Percentiles rank a stretch among this genome's conserved stretches.
These are phyloP conservation scores for Diaporthe destruens DNA, from an alignment of 2,329 filamentous ascomycete species.

Conservation along the genomic window DNA sequence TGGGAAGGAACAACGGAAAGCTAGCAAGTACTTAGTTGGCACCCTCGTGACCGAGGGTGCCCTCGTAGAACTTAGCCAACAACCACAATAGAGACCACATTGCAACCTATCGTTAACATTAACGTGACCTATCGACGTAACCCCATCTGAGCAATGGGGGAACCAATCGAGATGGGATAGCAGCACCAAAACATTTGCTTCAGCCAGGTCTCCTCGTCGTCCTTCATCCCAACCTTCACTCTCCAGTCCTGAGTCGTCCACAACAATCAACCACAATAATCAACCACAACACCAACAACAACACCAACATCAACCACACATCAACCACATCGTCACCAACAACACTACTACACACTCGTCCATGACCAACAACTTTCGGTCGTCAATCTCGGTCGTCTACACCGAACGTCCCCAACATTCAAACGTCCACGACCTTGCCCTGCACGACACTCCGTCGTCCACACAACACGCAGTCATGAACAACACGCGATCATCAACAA, in stretches of 20 bases:
- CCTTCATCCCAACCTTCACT: background rate
- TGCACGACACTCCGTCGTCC: background rate
- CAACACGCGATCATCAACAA: background rate
- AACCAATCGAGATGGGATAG: background rate
- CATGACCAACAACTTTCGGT: no score
- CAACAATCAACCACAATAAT: background rate
- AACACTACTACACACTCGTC: no score
- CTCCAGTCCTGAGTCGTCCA: background rate
- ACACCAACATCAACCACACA: no score
- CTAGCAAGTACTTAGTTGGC: no score
- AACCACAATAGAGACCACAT: no score
- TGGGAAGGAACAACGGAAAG: no score
- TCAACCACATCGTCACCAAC: no score
- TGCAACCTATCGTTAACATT: no score
- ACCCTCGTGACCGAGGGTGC: no score
- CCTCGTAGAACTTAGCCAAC: no score
- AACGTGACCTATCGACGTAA: no score
- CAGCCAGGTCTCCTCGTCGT: background rate
- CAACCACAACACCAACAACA: no score
- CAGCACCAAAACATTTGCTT: background rate
- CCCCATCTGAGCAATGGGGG: background rate
- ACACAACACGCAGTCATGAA: background rate
- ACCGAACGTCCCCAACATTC: background rate
- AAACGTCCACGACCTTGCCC: background rate
- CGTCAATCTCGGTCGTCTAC: background rate